phyloP scores from a whole-genome alignment of 2,329 filamentous ascomycete genomes.

The Coniochaeta prunicola region DNA sequence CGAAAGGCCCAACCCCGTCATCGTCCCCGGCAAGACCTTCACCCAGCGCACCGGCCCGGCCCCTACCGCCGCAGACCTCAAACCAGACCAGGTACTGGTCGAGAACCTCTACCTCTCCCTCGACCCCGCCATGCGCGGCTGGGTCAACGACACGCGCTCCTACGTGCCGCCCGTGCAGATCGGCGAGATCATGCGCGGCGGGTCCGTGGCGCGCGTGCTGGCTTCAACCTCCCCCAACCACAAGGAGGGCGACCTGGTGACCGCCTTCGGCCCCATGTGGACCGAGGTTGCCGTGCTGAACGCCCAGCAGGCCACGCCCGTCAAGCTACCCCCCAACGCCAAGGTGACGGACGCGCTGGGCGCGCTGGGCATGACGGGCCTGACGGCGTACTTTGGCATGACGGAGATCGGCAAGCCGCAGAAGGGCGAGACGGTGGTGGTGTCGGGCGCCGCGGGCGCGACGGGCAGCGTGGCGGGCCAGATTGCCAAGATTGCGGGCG shows the following conservation, averaged over 20 bases:
- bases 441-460: slow-evolving; percentile 59
- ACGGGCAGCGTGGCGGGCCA: slow-evolving; percentile 61
- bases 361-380: slow-evolving; percentile 50
- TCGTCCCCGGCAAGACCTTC: slow-evolving; percentile 62
- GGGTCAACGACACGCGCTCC: slow-evolving; percentile 41
- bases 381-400: slow-evolving; percentile 63
- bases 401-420: slow-evolving; percentile 55
- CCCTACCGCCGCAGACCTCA: slow-evolving; percentile 36
- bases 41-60: slow-evolving; percentile 40
- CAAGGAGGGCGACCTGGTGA: slow-evolving; percentile 43
- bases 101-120: slow-evolving; percentile 48
- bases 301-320: slow-evolving; percentile 29
- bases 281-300: slow-evolving; percentile 46
- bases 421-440: slow-evolving; percentile 58
- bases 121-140: slow-evolving; percentile 59
- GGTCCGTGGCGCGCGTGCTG: slow-evolving; percentile 43
- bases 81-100: slow-evolving; percentile 47
- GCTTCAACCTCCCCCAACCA: slow-evolving; percentile 39
- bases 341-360: slow-evolving; percentile 44
- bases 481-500: slow-evolving; percentile 58
- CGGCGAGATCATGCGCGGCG: slow-evolving; percentile 53
- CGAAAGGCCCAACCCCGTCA: slow-evolving; percentile 51
- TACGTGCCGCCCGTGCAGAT: slow-evolving; percentile 56
- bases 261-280: slow-evolving; percentile 42
- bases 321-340: slow-evolving; percentile 18